phyloP scores from a whole-genome alignment of 495 filamentous ascomycete species.

The Aspergillus wentii region DNA sequence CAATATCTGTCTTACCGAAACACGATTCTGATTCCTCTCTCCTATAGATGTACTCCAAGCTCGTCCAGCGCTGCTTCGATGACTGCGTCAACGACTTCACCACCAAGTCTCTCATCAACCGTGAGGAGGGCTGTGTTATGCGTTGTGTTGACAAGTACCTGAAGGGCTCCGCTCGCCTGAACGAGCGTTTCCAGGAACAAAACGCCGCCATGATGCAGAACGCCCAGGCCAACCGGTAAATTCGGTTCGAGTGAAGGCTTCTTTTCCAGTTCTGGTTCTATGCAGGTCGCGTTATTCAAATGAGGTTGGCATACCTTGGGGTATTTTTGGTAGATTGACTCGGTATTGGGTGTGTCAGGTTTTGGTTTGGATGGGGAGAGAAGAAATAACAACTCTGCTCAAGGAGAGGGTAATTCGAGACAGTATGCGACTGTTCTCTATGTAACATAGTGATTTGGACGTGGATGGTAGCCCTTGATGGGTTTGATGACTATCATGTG shows the following conservation, averaged over 20 bases:
- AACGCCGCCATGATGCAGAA: constrained; percentile 82
- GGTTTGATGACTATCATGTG: no score
- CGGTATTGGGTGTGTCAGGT: no score
- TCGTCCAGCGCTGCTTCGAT: constrained; percentile 93
- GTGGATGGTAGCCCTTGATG: no score
- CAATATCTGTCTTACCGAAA: background rate
- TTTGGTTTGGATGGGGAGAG: no score
- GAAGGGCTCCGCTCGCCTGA: constrained; percentile 77
- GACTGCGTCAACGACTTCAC: constrained; percentile 98
- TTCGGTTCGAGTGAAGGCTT: constrained; percentile 1
- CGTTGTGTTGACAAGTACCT: constrained; percentile 94
- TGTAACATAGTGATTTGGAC: no score
- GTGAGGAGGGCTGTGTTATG: constrained; percentile 85
- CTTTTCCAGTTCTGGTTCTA: constrained; percentile 4
- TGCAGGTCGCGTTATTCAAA: constrained; percentile 9
- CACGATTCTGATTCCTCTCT: background rate
- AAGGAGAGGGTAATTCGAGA: no score
- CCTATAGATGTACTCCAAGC: constrained; percentile 86
- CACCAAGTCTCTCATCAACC: constrained; percentile 80
- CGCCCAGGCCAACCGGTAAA: constrained; percentile 48
- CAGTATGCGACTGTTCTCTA: no score
- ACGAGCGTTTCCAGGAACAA: constrained; percentile 90
- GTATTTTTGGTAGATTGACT: no score
- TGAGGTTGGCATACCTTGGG: no score
- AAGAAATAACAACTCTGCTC: no score